A percentile compares a stretch with the other conserved stretches of the same genome.
phyloP scores from a whole-genome alignment of 164 flowering plant species.

The Aristolochia californica region DNA sequence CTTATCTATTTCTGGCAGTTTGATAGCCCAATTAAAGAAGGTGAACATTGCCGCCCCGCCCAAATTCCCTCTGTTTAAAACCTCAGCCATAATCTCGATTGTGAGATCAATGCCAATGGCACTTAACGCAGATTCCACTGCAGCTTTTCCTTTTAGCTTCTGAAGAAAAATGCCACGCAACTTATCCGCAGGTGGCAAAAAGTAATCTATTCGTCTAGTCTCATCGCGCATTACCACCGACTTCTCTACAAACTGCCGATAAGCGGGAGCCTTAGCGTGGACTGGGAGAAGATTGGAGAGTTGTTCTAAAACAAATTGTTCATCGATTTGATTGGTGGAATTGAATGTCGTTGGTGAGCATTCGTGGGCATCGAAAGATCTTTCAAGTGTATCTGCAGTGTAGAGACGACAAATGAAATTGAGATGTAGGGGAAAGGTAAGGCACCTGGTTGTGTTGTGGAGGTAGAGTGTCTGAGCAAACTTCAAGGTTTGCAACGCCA shows the following conservation, averaged over 20 bases:
- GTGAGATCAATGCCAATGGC: conserved; percentile 31
- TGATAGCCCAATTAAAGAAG: conserved; percentile 73
- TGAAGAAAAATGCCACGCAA: conserved; percentile 81
- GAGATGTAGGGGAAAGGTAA: not conserved
- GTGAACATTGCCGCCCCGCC: conserved; percentile 63
- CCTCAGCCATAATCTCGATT: conserved; percentile 42
- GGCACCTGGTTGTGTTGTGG: conserved; percentile 20
- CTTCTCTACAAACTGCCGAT: conserved; percentile 4
- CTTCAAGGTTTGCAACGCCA: too few relatives aligned
- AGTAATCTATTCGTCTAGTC: conserved; percentile 30
- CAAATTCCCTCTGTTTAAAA: conserved; percentile 57
- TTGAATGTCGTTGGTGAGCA: conserved; percentile 1
- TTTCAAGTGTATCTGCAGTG: not conserved
- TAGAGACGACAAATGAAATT: not conserved
- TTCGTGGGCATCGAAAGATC: not conserved
- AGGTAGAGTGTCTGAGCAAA: not conserved
- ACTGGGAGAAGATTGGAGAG: conserved; percentile 45
- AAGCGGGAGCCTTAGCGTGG: conserved; percentile 8
- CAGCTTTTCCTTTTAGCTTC: conserved; percentile 50
- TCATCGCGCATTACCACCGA: not conserved
- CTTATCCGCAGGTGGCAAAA: conserved; percentile 63
- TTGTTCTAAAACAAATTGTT: conserved; percentile 31
- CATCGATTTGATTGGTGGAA: conserved; percentile 15
- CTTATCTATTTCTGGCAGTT: conserved; percentile 26
- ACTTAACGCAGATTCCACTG: conserved; percentile 43